Evolutionary conservation across 2,329 filamentous ascomycete species (phyloP).

Genomic region (Phyllosticta citriasiana): DNA sequence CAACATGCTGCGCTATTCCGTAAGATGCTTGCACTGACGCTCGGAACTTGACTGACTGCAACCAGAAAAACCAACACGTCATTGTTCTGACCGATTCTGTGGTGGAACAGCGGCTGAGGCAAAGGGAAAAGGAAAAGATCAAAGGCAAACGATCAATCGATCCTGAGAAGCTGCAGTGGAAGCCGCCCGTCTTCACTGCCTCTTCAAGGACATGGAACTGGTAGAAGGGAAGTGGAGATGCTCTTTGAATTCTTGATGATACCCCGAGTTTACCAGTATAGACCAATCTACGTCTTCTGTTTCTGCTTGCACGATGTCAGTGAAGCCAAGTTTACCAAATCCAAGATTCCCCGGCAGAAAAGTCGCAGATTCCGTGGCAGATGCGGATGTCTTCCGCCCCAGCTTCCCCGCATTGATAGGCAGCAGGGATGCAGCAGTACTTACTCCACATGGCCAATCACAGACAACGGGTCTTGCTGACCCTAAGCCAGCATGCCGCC

Average conservation of each 20-base stretch:
- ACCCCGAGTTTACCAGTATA: not conserved
- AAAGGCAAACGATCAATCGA: constrained; percentile 74
- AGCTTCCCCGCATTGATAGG: constrained; percentile 3
- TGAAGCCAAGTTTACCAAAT: not conserved
- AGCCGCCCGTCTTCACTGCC: constrained; percentile 87
- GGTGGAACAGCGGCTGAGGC: constrained; percentile 56
- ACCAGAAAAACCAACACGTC: constrained; percentile 80
- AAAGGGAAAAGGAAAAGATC: constrained; percentile 67
- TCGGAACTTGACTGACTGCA: not conserved
- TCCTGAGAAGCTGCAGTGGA: constrained; percentile 76
- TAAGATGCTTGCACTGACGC: constrained; percentile 21
- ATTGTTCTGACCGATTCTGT: constrained; percentile 83
- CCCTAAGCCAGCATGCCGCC: not conserved
- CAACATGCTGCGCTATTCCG: constrained; percentile 88
- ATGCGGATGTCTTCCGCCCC: constrained; percentile 1
- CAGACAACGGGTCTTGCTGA: not conserved
- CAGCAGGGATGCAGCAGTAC: not conserved
- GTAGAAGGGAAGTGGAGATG: constrained; percentile 36
- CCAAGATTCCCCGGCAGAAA: not conserved
- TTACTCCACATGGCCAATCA: not conserved
- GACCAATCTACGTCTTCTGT: not conserved
- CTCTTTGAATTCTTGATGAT: not conserved
- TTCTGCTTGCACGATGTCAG: not conserved
- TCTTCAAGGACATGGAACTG: constrained; percentile 91
- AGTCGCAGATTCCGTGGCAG: not conserved